Base-by-base conservation (phyloP, 805 yeast genomes). In the Debaryomyces prosopidis region DNA sequence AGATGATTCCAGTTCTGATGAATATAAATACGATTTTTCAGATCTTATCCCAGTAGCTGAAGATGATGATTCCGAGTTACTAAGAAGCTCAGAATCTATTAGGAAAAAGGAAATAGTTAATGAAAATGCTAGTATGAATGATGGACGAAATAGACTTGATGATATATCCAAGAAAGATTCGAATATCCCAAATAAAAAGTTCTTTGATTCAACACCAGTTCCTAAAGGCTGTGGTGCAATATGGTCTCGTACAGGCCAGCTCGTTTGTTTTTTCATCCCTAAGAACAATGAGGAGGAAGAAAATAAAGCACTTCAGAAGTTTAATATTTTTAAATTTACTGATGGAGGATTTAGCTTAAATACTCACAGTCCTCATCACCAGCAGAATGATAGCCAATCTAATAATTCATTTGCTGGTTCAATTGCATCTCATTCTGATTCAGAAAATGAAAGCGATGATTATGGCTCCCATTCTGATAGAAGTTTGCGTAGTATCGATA, bases 181-280 rank as follows among this genome's bases (percentile, higher is more conserved):
- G 3, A 18, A 18, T 2, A 36, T 10, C 6, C 28, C 34, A 20
- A 34, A 26, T 27, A 33, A 33, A 19, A 37, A 71, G 1, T 56
- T 73, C 3, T 78, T 82, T 56, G 96, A 89, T 58, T 84, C 89
- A 34, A 88, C 96, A 0, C 97, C 97, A 0, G 77, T 91, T 11
- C 97, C 97, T 0, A 90, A 88, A 58, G 94, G 90, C 8, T 91
- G 96, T 69, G 97, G 97, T 8, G 97, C 96, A 0, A 71, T 81
- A 1, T 91, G 97, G 96, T 76, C 95, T 0, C 76, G 81, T 10
- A 77, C 80, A 3, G 97, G 97, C 0, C 81, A 81, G 47, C 68
- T 91, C 41, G 85, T 91, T 1, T 88, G 96, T 58, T 91, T 91
- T 57, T 89, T 89, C 65, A 78, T 85, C 8, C 82, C 85, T 0